Base-by-base conservation (phyloP, 2,329 filamentous ascomycete species). In the Aspergillus calidoustus region DNA sequence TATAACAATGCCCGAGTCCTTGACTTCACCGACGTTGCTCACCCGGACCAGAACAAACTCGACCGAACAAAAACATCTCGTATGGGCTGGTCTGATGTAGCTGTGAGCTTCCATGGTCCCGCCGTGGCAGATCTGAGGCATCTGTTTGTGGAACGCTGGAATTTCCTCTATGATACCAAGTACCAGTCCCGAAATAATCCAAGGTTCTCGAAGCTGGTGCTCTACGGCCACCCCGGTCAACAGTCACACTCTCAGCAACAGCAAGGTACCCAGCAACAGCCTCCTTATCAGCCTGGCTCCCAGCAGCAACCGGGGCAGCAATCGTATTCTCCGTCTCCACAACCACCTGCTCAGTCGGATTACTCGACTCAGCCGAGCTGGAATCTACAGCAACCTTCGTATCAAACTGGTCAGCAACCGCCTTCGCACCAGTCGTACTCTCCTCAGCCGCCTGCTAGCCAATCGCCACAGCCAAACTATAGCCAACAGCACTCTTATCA, bases 51-150 rank as follows among this genome's bases (percentile, higher is more conserved):
- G 64, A 97, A 97, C 76, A 92, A 96, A 72, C 84, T 97, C 22
- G 90, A 96, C 70, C 86, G 93, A 54, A 89, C 88, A 11, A 87
- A 88, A 71, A 91, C 84, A 76, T 92, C 91, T 2, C 86, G 93
- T 62, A 97, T 97, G 92, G 93, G 93, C 22, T 97, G 93, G 93
- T 92, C 91, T 15, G 93, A 97, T 76, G 86, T 97, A 61, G 89
- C 90, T 11, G 82, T 97, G 59, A 92, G 88, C 68, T 76, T 97
- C 60, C 84, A 84, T 15, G 93, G 93, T 0, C 88, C 89, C 0
- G 89, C 92, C 9, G 89, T 94, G 0, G 82, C 89, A 64, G 92
- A 91, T 74, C 81, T 97, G 34, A 82, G 87, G 34, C 84, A 86
- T 5, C 92, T 97, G 74, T 97, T 97, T 70, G 84, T 88, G 2